These are phyloP conservation scores for Ganoderma meredithae DNA, from an alignment of 1,284 basidiomycete species.

Conservation along the genomic window DNA sequence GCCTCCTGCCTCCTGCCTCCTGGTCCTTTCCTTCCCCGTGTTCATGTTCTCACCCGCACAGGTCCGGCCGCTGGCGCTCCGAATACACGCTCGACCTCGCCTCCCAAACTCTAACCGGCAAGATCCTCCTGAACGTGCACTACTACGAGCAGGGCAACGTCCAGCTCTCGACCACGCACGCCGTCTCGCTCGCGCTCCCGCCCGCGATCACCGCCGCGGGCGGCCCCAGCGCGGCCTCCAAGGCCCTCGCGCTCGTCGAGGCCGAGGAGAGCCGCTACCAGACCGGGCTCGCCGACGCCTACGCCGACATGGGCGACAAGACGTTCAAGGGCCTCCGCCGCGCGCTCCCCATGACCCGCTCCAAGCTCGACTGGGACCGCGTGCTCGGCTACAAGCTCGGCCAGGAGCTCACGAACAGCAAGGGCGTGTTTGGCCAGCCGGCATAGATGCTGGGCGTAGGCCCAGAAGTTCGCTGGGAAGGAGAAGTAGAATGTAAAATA, in stretches of 20 bases:
- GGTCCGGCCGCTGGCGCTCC: conserved; percentile 95
- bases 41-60: conserved; percentile 42
- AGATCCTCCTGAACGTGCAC: conserved; percentile 85
- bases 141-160: conserved; percentile 98
- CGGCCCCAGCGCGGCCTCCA: conserved; percentile 65
- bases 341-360: conserved; percentile 89
- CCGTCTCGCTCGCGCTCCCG: conserved; percentile 70
- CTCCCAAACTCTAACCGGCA: conserved; percentile 64
- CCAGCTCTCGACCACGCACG: conserved; percentile 83
- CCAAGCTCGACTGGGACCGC: conserved; percentile 95
- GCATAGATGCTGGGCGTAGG: background rate
- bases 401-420: conserved; percentile 79
- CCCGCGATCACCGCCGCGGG: conserved; percentile 57
- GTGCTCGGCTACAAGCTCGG: conserved; percentile 89
- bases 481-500: conserved; percentile 23
- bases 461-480: too few species aligned
- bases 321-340: conserved; percentile 90
- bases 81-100: conserved; percentile 71
- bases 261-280: conserved; percentile 83
- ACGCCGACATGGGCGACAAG: conserved; percentile 88
- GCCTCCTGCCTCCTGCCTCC: too few species aligned
- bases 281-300: conserved; percentile 78
- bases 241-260: conserved; percentile 83
- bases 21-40: background rate
- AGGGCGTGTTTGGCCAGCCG: conserved; percentile 58